A percentile compares a stretch with the other conserved stretches of the same genome.
Evolutionary conservation across 306 rosid genomes (phyloP).

Genomic region (Prunus mira): DNA sequence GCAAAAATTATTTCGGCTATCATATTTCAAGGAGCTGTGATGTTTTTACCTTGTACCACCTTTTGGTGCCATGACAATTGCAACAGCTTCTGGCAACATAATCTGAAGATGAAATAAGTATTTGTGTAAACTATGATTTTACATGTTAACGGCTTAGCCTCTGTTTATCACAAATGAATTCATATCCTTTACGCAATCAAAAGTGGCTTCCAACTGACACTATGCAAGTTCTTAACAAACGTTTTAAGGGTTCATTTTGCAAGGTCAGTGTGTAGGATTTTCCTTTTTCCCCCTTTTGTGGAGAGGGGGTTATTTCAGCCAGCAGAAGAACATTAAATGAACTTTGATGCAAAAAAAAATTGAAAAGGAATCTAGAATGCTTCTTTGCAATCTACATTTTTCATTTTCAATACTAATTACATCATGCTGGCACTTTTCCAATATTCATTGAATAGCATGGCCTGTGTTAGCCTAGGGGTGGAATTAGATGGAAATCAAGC

Average conservation of each 20-base stretch:
- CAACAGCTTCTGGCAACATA: slow-evolving; percentile 97
- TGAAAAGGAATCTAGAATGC: not conserved
- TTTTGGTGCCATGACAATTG: slow-evolving; percentile 95
- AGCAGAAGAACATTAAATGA: not conserved
- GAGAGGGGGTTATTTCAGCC: too few relatives aligned
- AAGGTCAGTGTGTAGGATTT: too few relatives aligned
- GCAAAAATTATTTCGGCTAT: not conserved
- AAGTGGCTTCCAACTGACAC: not conserved
- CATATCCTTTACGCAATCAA: not conserved
- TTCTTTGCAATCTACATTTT: not conserved
- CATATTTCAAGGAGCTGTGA: not conserved
- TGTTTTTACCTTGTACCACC: slow-evolving; percentile 69
- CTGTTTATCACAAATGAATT: not conserved
- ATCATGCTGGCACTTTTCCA: not conserved
- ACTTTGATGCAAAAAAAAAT: not conserved
- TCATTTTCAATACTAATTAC: not conserved
- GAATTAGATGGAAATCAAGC: too few relatives aligned
- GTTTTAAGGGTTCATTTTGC: not conserved
- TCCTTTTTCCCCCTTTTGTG: too few relatives aligned
- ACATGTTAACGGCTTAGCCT: not conserved
- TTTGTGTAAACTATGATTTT: not conserved
- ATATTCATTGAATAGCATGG: not conserved
- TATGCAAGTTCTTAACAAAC: not conserved
- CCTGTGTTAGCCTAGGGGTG: not conserved
- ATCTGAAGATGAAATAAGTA: slow-evolving; percentile 47